phyloP scores from a whole-genome alignment of 257 asterid species.

The Phtheirospermum japonicum region DNA sequence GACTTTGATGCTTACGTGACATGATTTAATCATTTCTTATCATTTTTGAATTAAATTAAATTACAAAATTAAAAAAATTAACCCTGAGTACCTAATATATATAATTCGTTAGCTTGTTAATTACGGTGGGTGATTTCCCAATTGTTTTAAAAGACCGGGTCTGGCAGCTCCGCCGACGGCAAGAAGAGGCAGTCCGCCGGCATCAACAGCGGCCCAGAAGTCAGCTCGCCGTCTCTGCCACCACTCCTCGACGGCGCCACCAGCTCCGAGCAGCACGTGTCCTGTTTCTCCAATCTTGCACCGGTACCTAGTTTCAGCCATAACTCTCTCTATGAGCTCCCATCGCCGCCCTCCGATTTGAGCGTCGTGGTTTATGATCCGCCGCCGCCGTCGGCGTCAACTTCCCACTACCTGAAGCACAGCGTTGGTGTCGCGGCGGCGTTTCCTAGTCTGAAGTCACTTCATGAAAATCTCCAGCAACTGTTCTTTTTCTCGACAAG shows the following conservation, averaged over 20 bases:
- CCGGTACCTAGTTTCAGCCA: conserved; percentile 33
- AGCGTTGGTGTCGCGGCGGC: neutral
- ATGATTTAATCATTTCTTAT: no score
- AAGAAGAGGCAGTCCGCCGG: conserved; percentile 36
- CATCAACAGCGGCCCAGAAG: conserved; percentile 31
- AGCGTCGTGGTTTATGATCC: conserved; percentile 31
- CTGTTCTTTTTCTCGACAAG: conserved; percentile 35
- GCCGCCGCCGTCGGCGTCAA: no score
- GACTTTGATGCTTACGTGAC: no score
- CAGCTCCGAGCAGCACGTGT: conserved; percentile 74
- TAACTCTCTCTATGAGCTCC: conserved; percentile 42
- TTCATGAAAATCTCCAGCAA: conserved; percentile 55
- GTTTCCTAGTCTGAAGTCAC: conserved; percentile 45
- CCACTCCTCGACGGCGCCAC: conserved; percentile 37
- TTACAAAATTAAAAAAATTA: no score
- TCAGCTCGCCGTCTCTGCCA: conserved; percentile 61
- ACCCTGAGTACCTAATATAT: no score
- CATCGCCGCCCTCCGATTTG: conserved; percentile 29
- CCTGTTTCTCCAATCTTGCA: conserved; percentile 93
- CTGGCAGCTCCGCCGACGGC: conserved; percentile 32
- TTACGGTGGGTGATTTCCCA: conserved; percentile 95
- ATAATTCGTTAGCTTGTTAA: no score
- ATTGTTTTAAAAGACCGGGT: conserved; percentile 56
- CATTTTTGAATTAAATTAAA: no score
- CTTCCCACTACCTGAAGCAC: no score